Evolutionary conservation across 345 rosid genomes (phyloP).

Genomic region (Pistacia atlantica): DNA sequence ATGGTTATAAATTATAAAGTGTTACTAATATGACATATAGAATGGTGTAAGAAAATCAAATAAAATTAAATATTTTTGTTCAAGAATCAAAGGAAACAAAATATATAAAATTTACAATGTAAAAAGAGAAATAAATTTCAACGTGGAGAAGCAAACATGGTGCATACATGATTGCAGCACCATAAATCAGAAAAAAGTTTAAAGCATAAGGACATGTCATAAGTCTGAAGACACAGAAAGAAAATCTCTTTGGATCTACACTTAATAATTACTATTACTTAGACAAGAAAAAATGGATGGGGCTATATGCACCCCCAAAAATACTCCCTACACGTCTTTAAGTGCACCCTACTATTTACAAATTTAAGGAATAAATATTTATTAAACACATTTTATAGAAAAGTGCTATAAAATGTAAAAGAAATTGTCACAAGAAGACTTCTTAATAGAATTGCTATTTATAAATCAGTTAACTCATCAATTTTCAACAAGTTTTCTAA

Average conservation of each 20-base stretch:
- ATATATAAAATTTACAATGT: not conserved
- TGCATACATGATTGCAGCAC: not conserved
- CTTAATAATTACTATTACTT: not conserved
- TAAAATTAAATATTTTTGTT: not conserved
- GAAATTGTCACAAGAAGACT: no score
- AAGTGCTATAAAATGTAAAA: no score
- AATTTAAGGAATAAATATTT: no score
- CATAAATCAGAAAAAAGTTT: not conserved
- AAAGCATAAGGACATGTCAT: not conserved
- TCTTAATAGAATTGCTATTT: no score
- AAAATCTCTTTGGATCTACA: not conserved
- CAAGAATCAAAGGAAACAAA: not conserved
- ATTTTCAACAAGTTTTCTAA: no score
- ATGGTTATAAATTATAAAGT: constrained; percentile 12
- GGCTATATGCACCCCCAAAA: no score
- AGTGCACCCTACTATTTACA: no score
- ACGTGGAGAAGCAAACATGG: not conserved
- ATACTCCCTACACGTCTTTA: no score
- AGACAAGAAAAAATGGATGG: no score
- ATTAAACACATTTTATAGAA: no score
- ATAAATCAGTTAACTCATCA: no score
- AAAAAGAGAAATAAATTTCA: not conserved
- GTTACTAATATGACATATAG: constrained; percentile 7
- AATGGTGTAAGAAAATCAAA: not conserved
- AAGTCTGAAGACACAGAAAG: not conserved